Evolutionary conservation across 805 yeast genomes (phyloP), one percentile per base, ranked within the genome.

Genomic region (Metschnikowia aberdeeniae): DNA sequence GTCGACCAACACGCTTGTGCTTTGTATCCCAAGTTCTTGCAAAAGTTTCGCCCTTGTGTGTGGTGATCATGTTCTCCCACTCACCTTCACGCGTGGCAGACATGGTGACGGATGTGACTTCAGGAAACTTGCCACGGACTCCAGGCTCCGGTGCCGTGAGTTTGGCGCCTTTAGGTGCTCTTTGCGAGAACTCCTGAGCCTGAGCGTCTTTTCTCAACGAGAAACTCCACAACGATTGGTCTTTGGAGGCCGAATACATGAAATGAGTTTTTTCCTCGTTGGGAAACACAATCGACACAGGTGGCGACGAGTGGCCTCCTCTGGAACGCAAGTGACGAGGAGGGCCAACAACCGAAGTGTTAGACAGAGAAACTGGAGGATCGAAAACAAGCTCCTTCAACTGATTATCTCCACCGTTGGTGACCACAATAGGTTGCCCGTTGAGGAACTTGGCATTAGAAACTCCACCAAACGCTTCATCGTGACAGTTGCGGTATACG

Each of bases 291-390:
- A 93, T 80, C 5, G 79, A 61, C 0, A 84, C 74, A 2, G 98
- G 95, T 3, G 99, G 96, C 27, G 86, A 84, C 4, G 96, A 81
- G 63, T 93, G 99, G n/a, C 99, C 99, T 57, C 97, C 98, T 61
- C 99, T 79, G 1, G 95, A 86, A 62, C 99, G 80, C 57, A 95
- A 72, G 49, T 83, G 81, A 59, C 99, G 82, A 35, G 99, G 98
- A 1, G 97, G 96, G 10, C 89, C 80, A 5, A 86, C 83, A 28
- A 88, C 80, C 1, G 83, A 71, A 0, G 78, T 56, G 53, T 82
- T 78, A 5, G 83, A 67, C 1, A 84, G 70, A 0, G 90, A 81
- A 42, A 90, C 68, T 1, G 93, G 80, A 2, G 97, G 97, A 66
- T 93, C 99, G 66, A 93, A 93, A 0, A 89, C 97, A 55, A 75